Conservation (phyloP, 768 basidiomycete genomes). For the Mycena metata region DNA sequence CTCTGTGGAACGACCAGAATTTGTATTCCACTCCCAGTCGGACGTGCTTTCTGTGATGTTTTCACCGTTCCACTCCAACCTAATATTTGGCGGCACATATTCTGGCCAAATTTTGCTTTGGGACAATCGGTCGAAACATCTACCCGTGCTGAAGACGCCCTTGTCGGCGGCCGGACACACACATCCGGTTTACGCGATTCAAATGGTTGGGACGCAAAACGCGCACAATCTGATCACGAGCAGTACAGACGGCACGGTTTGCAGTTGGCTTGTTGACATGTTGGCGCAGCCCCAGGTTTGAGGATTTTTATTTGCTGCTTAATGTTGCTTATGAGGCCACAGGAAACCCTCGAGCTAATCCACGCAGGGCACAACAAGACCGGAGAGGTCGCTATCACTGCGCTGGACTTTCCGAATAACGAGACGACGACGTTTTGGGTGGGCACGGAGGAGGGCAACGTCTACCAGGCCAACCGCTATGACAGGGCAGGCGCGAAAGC, state of each 20-base stretch:
- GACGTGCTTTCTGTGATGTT: constrained; percentile 97
- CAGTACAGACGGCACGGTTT: constrained; percentile 97
- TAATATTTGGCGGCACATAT: constrained; percentile 98
- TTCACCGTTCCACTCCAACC: constrained; percentile 97
- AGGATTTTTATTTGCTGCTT: not conserved
- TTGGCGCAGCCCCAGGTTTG: constrained; percentile 94
- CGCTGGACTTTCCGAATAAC: constrained; percentile 94
- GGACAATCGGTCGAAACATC: constrained; percentile 97
- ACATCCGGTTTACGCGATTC: constrained; percentile 98
- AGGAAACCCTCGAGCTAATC: constrained; percentile 95
- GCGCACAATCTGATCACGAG: constrained; percentile 97
- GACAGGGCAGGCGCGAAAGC: constrained; percentile 98
- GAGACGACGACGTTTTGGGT: constrained; percentile 98
- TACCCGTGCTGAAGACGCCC: constrained; percentile 97
- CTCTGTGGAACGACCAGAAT: constrained; percentile 94
- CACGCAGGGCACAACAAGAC: constrained; percentile 97
- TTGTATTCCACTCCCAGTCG: constrained; percentile 99
- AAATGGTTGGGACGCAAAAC: constrained; percentile 98
- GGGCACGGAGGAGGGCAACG: constrained; percentile 97
- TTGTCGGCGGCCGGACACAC: constrained; percentile 97
- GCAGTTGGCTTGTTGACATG: constrained; percentile 99
- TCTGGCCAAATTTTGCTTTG: constrained; percentile 98
- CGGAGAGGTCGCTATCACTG: constrained; percentile 94
- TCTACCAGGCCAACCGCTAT: constrained; percentile 97
- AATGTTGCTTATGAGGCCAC: constrained; percentile 3